Evolutionary conservation across 495 filamentous ascomycete genomes (phyloP).

Genomic region (Penicillium psychrofluorescens): DNA sequence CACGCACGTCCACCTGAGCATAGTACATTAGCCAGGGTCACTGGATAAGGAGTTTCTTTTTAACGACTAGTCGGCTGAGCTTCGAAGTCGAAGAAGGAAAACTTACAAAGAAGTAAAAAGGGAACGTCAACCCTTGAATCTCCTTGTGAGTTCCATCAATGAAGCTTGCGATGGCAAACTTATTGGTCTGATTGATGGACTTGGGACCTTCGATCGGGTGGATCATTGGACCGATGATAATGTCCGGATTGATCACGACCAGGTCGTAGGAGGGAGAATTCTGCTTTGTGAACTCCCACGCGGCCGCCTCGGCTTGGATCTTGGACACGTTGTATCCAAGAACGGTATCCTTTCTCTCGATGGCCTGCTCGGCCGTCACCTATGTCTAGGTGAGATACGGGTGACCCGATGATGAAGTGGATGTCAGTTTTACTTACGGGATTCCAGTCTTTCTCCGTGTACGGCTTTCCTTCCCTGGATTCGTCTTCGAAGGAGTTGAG

Average conservation of each 20-base stretch:
- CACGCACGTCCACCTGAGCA: conserved; percentile 27
- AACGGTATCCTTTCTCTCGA: conserved; percentile 16
- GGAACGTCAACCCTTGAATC: conserved; percentile 18
- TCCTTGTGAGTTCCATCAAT: conserved; percentile 20
- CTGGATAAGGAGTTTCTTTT: too few relatives aligned
- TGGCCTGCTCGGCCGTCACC: conserved; percentile 23
- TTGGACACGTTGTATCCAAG: conserved; percentile 31
- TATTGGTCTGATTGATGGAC: conserved; percentile 26
- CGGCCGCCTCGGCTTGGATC: conserved; percentile 24
- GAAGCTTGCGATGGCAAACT: conserved; percentile 23
- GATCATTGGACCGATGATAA: conserved; percentile 26
- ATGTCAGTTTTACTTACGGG: conserved; percentile 8
- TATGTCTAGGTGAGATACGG: conserved; percentile 1
- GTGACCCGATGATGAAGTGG: too few relatives aligned
- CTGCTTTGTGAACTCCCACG: conserved; percentile 28
- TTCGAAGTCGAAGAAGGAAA: too few relatives aligned
- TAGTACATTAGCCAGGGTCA: background rate
- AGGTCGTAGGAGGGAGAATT: conserved; percentile 26
- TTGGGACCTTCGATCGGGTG: conserved; percentile 15
- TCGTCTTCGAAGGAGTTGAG: conserved; percentile 21
- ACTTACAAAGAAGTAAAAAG: conserved; percentile 22
- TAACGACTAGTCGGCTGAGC: too few relatives aligned
- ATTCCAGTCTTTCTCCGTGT: conserved; percentile 34
- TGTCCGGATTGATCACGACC: conserved; percentile 27
- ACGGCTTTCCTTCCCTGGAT: conserved; percentile 12